These are phyloP conservation scores for Rhodotorula sphaerocarpa DNA, from an alignment of 768 basidiomycete genomes.

Conservation along the genomic window DNA sequence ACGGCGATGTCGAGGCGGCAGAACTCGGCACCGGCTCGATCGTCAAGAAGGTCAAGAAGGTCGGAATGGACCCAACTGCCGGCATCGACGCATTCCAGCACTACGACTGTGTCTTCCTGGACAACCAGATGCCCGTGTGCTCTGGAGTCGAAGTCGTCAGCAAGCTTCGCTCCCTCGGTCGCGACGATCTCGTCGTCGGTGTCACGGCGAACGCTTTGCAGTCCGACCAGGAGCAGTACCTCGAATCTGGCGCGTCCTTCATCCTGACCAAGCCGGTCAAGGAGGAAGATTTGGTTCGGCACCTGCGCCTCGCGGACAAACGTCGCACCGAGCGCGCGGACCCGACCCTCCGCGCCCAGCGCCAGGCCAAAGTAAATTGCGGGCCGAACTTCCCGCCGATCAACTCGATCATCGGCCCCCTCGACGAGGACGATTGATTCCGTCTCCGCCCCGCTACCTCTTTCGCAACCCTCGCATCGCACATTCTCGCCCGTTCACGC, in stretches of 20 bases:
- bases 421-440: slow-evolving; percentile 1
- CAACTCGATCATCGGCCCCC: background rate
- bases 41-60: slow-evolving; percentile 10
- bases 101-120: slow-evolving; percentile 52
- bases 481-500: too few species aligned
- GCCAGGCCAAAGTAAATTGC: slow-evolving; percentile 3
- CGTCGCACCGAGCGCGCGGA: slow-evolving; percentile 19
- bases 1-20: background rate
- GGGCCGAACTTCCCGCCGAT: slow-evolving; percentile 6
- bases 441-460: too few species aligned
- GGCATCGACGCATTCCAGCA: slow-evolving; percentile 24
- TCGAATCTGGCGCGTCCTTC: slow-evolving; percentile 39
- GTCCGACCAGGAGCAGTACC: slow-evolving; percentile 38
- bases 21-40: background rate
- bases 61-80: slow-evolving; percentile 10
- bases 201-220: slow-evolving; percentile 49
- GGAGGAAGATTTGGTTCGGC: slow-evolving; percentile 30
- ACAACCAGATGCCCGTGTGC: slow-evolving; percentile 54
- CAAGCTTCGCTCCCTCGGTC: slow-evolving; percentile 57
- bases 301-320: slow-evolving; percentile 30
- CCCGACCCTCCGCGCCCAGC: slow-evolving; percentile 10
- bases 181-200: slow-evolving; percentile 65
- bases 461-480: too few species aligned
- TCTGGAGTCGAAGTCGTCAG: slow-evolving; percentile 63
- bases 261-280: slow-evolving; percentile 39